These are phyloP conservation scores for Ophiostoma ips DNA, from an alignment of 2,329 filamentous ascomycete species.

Conservation along the genomic window DNA sequence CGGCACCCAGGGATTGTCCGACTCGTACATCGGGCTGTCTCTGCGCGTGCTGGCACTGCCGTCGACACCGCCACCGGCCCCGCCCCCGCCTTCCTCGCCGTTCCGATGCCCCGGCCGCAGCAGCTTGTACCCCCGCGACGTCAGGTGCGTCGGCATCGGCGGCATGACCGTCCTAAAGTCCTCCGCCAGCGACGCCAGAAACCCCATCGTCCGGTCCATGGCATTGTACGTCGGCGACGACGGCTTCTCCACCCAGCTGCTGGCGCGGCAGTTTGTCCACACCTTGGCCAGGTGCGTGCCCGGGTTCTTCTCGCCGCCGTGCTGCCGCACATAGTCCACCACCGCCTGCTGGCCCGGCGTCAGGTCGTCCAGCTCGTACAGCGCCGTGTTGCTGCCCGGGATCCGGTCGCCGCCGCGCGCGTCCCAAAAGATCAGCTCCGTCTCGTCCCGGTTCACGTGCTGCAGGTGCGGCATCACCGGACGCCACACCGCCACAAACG, in stretches of 20 bases:
- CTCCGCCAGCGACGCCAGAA: conserved; percentile 21
- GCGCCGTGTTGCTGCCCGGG: conserved; percentile 4
- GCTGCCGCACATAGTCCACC: conserved; percentile 16
- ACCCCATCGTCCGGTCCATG: conserved; percentile 15
- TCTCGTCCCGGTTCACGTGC: conserved; percentile 19
- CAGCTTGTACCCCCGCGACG: conserved; percentile 24
- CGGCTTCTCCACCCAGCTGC: neutral
- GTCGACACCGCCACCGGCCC: neutral
- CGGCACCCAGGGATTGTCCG: too few species aligned
- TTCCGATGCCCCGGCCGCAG: conserved; percentile 15
- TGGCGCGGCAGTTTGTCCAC: neutral
- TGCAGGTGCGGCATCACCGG: conserved; percentile 24
- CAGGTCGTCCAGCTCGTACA: conserved; percentile 23
- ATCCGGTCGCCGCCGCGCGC: conserved; percentile 19
- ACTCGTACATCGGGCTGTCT: too few species aligned
- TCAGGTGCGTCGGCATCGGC: conserved; percentile 16
- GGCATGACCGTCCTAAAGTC: conserved; percentile 22
- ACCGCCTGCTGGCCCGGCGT: conserved; percentile 31
- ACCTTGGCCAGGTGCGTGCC: neutral
- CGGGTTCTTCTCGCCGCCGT: neutral
- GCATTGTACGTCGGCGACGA: neutral
- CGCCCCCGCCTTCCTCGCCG: neutral
- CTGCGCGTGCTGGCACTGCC: too few species aligned
- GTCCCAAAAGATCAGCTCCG: conserved; percentile 45
- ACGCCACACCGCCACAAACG: conserved; percentile 38